Evolutionary conservation across 345 rosid species (phyloP).

Genomic region (Bruguiera sexangula): DNA sequence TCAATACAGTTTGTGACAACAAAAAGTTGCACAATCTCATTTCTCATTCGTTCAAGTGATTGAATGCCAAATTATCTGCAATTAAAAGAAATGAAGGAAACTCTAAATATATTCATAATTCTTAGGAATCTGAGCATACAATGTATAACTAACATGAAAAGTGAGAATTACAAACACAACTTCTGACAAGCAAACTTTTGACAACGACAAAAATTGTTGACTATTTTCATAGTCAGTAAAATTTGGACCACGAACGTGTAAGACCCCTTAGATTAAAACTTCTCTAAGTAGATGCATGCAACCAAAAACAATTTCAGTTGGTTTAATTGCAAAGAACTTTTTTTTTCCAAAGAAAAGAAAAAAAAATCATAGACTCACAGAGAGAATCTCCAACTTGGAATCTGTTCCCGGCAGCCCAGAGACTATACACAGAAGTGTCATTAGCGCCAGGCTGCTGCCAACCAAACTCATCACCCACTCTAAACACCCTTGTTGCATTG

Average conservation of each 20-base stretch:
- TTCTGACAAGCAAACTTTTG: too few species aligned
- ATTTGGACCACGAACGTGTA: too few species aligned
- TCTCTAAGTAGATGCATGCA: too few species aligned
- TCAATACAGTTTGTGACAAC: too few species aligned
- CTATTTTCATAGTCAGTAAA: too few species aligned
- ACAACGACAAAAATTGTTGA: too few species aligned
- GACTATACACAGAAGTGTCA: conserved; percentile 40
- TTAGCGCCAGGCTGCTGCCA: conserved; percentile 58
- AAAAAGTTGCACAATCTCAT: too few species aligned
- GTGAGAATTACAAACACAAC: not conserved
- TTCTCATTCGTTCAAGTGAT: too few species aligned
- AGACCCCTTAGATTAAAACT: too few species aligned
- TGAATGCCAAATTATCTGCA: not conserved
- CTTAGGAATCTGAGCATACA: not conserved
- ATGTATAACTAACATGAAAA: not conserved
- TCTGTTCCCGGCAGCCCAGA: conserved; percentile 61
- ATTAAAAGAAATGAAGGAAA: not conserved
- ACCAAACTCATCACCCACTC: conserved; percentile 57
- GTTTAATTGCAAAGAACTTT: too few species aligned
- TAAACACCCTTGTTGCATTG: conserved; percentile 42
- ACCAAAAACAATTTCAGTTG: too few species aligned
- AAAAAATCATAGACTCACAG: conserved; percentile 32
- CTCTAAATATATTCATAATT: not conserved
- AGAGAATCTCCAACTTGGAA: conserved; percentile 70
- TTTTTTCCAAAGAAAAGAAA: not conserved